Evolutionary conservation across 768 basidiomycete genomes (phyloP).

Genomic region (Suillus spraguei): DNA sequence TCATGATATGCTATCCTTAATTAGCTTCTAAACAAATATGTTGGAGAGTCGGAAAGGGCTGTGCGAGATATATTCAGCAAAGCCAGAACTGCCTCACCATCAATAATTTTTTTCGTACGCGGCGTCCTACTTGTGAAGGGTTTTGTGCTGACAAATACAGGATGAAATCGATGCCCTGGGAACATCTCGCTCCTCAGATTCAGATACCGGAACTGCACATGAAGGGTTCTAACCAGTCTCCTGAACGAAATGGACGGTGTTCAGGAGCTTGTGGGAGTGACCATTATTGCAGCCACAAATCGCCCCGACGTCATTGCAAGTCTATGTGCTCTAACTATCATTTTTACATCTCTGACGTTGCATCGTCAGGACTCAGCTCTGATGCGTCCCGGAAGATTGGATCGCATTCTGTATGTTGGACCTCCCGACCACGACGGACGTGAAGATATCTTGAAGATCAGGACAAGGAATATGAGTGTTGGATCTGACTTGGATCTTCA

Average conservation of each 20-base stretch:
- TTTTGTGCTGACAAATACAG: slow-evolving; percentile 41
- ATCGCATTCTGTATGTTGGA: slow-evolving; percentile 92
- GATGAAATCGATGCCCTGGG: slow-evolving; percentile 98
- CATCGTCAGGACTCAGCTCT: slow-evolving; percentile 82
- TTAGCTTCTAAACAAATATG: slow-evolving; percentile 95
- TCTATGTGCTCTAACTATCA: slow-evolving; percentile 17
- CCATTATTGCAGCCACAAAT: slow-evolving; percentile 94
- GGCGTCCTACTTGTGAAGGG: background rate
- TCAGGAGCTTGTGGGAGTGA: slow-evolving; percentile 93
- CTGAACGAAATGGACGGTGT: slow-evolving; percentile 99
- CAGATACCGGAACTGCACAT: slow-evolving; percentile 56
- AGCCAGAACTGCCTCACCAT: slow-evolving; percentile 91
- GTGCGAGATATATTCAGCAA: slow-evolving; percentile 96
- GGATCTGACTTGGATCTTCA: slow-evolving; percentile 67
- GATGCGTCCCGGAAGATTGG: slow-evolving; percentile 93
- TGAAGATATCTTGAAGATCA: slow-evolving; percentile 83
- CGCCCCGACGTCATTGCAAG: slow-evolving; percentile 89
- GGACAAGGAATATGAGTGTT: slow-evolving; percentile 78
- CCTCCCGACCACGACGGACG: slow-evolving; percentile 83
- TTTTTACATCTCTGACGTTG: background rate
- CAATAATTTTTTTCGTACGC: slow-evolving; percentile 94
- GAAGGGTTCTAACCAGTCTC: slow-evolving; percentile 89
- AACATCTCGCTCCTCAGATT: slow-evolving; percentile 65
- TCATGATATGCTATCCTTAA: slow-evolving; percentile 9
- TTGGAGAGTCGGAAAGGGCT: slow-evolving; percentile 95